Evolutionary conservation across 2,329 filamentous ascomycete species (phyloP), one percentile per base, ranked within the genome.

Genomic region (Pseudonectria buxi): DNA sequence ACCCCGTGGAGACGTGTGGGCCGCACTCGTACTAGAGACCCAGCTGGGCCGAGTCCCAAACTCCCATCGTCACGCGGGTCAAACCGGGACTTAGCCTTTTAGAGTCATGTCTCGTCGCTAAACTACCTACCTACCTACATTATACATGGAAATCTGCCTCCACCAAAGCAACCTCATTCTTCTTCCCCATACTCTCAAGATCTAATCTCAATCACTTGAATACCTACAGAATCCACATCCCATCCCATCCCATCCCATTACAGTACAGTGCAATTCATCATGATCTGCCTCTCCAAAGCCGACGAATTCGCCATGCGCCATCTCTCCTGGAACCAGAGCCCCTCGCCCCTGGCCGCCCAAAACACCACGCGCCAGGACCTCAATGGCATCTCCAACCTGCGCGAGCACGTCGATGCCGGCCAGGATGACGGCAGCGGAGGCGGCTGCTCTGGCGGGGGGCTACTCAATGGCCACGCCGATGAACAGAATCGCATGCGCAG

Each of bases 221-320:
- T n/a, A n/a, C n/a, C n/a, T n/a, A n/a, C n/a, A n/a, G n/a, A n/a
- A n/a, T n/a, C n/a, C n/a, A n/a, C n/a, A n/a, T n/a, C n/a, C n/a
- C n/a, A n/a, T n/a, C n/a, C n/a, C n/a, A n/a, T n/a, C n/a, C n/a
- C n/a, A n/a, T n/a, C n/a, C n/a, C n/a, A n/a, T n/a, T n/a, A n/a
- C n/a, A n/a, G n/a, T n/a, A n/a, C n/a, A n/a, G n/a, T n/a, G n/a
- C n/a, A n/a, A n/a, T n/a, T n/a, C n/a, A n/a, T n/a, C 29, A 74
- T 76, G 72, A 76, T 74, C 45, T 72, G 72, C 40, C 70, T 72
- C 10, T 72, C 71, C 22, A 66, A 71, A 42, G 72, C 68, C 32
- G 72, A 75, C 46, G 69, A 74, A 38, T 61, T 64, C 39, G 60
- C 56, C 32, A 58, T 68, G 33, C 54, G 63, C 31, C 69, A 72